These are phyloP conservation scores for Lodderomyces elongisporus DNA, from an alignment of 1,139 yeast genomes.

Conservation along the genomic window DNA sequence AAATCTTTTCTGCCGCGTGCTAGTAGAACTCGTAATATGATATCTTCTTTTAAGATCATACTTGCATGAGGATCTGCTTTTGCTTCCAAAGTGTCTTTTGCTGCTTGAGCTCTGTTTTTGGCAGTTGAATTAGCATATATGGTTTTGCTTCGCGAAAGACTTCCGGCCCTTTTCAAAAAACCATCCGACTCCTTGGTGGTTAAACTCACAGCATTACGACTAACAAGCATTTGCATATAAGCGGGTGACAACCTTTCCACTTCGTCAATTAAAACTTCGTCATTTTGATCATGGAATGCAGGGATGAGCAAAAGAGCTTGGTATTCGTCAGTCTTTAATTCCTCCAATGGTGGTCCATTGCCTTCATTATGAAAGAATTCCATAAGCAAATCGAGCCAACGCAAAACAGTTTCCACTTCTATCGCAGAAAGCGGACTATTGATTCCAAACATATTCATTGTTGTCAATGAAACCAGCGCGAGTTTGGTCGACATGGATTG, in stretches of 20 bases:
- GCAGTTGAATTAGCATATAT: slow-evolving; percentile 72
- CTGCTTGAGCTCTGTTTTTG: slow-evolving; percentile 51
- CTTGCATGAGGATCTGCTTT: slow-evolving; percentile 53
- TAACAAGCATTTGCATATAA: slow-evolving; percentile 45
- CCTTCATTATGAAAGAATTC: slow-evolving; percentile 81
- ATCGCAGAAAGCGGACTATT: slow-evolving; percentile 52
- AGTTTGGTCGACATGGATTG: slow-evolving; percentile 47
- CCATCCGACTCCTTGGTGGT: slow-evolving; percentile 3
- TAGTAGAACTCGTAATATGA: slow-evolving; percentile 58
- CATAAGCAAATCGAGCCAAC: slow-evolving; percentile 66
- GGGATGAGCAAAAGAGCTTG: slow-evolving; percentile 64
- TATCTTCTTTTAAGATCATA: slow-evolving; percentile 58
- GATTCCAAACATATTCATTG: slow-evolving; percentile 21
- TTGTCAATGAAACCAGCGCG: slow-evolving; percentile 41
- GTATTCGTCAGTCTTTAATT: slow-evolving; percentile 58
- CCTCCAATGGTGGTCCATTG: slow-evolving; percentile 71
- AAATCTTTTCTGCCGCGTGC: slow-evolving; percentile 37
- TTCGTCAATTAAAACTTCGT: slow-evolving; percentile 48
- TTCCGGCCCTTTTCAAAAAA: slow-evolving; percentile 29
- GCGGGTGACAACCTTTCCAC: slow-evolving; percentile 55
- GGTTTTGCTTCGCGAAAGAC: slow-evolving; percentile 61
- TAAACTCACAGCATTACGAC: slow-evolving; percentile 33
- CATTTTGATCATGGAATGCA: slow-evolving; percentile 58
- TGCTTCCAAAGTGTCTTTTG: slow-evolving; percentile 46
- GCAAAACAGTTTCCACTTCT: slow-evolving; percentile 67